Evolutionary conservation across 139 green algal species (phyloP).

Genomic region (Picochlorum sp.): DNA sequence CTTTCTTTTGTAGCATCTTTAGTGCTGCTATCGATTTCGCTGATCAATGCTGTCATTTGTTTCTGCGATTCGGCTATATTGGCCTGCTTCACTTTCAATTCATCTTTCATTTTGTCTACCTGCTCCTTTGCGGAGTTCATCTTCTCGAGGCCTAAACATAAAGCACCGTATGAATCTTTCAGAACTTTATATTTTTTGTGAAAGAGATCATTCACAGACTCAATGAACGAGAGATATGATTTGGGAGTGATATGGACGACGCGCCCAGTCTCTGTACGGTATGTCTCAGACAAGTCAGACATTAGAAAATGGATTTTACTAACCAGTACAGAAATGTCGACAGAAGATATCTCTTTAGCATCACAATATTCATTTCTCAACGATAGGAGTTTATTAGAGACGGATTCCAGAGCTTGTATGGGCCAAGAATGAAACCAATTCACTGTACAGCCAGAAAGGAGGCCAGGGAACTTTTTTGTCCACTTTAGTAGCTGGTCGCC

Average conservation of each 20-base stretch:
- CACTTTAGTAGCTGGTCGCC: conserved; percentile 75
- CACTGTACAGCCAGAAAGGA: conserved; percentile 93
- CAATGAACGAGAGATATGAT: conserved; percentile 86
- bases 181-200: conserved; percentile 47
- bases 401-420: conserved; percentile 67
- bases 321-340: neutral
- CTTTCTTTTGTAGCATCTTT: conserved; percentile 82
- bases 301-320: neutral
- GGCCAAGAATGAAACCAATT: conserved; percentile 85
- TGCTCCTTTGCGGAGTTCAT: conserved; percentile 89
- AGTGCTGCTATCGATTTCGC: conserved; percentile 81
- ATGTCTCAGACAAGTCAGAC: neutral
- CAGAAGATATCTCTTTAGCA: neutral
- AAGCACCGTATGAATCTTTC: conserved; percentile 46
- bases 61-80: conserved; percentile 72
- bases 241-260: conserved; percentile 92
- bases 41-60: conserved; percentile 78
- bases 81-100: conserved; percentile 83
- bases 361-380: neutral
- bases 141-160: conserved; percentile 78
- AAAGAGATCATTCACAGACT: conserved; percentile 85
- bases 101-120: conserved; percentile 74
- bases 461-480: conserved; percentile 83
- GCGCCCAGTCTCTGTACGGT: conserved; percentile 34
- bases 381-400: neutral